Conservation (phyloP, 305 asterid genomes). For the Solanum hybrid region DNA sequence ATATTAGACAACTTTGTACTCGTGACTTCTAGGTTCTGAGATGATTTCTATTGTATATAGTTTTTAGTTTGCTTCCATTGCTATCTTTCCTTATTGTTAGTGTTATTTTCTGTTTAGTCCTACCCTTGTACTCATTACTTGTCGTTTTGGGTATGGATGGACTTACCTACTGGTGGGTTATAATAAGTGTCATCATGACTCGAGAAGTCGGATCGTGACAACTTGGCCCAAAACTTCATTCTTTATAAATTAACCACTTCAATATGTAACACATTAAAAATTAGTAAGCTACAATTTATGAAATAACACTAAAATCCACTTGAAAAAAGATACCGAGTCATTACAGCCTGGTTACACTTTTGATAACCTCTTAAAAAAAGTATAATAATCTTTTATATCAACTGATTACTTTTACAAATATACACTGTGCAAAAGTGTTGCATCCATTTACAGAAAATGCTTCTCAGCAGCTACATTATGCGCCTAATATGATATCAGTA, state of each 20-base stretch:
- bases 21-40: neutral
- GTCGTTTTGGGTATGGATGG: neutral
- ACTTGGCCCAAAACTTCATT: neutral
- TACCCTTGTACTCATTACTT: neutral
- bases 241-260: neutral
- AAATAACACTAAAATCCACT: neutral
- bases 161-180: neutral
- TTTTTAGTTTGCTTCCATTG: neutral
- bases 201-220: neutral
- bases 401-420: neutral
- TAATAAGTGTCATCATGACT: neutral
- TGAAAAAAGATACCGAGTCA: neutral
- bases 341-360: neutral
- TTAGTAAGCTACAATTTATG: neutral
- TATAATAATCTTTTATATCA: neutral
- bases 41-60: neutral
- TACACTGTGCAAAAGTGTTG: neutral
- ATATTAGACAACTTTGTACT: neutral
- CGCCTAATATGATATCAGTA: neutral
- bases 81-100: neutral
- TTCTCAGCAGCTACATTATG: neutral
- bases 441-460: neutral
- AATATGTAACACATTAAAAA: neutral
- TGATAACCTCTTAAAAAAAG: neutral
- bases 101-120: neutral